These are phyloP conservation scores for Talaromyces sp. DNA, from an alignment of 2,329 filamentous ascomycete species.

Conservation along the genomic window DNA sequence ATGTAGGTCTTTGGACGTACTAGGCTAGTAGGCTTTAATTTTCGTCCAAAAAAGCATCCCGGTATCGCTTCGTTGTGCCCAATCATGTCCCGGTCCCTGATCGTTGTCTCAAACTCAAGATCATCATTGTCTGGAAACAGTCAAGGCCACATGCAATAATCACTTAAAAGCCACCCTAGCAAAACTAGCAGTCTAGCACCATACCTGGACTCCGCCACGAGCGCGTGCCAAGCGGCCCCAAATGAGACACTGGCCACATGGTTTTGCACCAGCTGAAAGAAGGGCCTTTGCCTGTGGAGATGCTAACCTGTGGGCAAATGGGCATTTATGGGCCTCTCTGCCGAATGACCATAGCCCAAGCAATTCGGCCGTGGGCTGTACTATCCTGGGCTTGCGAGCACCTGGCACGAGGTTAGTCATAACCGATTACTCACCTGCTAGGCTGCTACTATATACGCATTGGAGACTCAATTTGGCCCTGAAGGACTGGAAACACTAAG, in stretches of 20 bases:
- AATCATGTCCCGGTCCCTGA: constrained; percentile 5
- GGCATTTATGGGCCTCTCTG: background rate
- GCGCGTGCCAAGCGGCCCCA: constrained; percentile 15
- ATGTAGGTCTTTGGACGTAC: background rate
- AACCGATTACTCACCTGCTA: background rate
- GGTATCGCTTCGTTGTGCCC: constrained; percentile 1
- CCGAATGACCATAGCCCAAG: background rate
- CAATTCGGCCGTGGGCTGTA: background rate
- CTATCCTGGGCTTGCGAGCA: constrained; percentile 2
- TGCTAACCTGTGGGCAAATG: background rate
- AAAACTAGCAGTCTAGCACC: background rate
- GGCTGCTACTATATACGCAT: constrained; percentile 4
- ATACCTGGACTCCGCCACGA: constrained; percentile 16
- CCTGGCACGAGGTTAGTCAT: background rate
- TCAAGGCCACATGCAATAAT: constrained; percentile 5
- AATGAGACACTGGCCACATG: constrained; percentile 17
- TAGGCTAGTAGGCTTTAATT: background rate
- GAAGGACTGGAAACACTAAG: constrained; percentile 8
- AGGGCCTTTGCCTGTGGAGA: constrained; percentile 6
- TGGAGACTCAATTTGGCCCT: constrained; percentile 9
- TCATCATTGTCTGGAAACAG: constrained; percentile 6
- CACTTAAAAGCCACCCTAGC: background rate
- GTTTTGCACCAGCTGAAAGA: constrained; percentile 16
- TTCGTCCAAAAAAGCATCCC: background rate
- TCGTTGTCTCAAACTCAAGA: constrained; percentile 15